Evolutionary conservation across 805 yeast species (phyloP).

Genomic region (Ogataea nakhonphanomensis): DNA sequence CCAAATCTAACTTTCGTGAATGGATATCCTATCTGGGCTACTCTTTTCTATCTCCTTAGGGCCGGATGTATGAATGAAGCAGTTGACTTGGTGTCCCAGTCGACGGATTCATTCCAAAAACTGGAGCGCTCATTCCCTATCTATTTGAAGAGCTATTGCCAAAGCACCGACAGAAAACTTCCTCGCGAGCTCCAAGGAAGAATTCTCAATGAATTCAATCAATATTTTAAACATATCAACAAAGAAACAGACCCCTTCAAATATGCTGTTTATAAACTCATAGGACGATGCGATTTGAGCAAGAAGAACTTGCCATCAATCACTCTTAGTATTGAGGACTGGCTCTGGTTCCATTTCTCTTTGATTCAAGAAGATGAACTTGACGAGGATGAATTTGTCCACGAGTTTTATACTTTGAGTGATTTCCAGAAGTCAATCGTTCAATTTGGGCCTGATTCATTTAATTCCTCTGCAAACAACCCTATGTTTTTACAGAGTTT

Average conservation of each 20-base stretch:
- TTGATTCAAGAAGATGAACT: slow-evolving; percentile 57
- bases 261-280: slow-evolving; percentile 82
- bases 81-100: slow-evolving; percentile 56
- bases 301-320: slow-evolving; percentile 63
- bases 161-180: slow-evolving; percentile 50
- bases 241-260: slow-evolving; percentile 84
- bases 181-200: slow-evolving; percentile 67
- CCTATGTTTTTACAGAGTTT: slow-evolving; percentile 73
- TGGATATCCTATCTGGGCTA: slow-evolving; percentile 92
- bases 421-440: slow-evolving; percentile 73
- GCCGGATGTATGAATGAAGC: slow-evolving; percentile 84
- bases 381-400: slow-evolving; percentile 40
- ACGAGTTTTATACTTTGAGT: slow-evolving; percentile 66
- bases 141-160: slow-evolving; percentile 69
- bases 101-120: slow-evolving; percentile 72
- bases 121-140: slow-evolving; percentile 81
- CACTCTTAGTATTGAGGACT: slow-evolving; percentile 83
- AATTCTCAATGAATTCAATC: slow-evolving; percentile 76
- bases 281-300: slow-evolving; percentile 83
- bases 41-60: slow-evolving; percentile 77
- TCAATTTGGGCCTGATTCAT: slow-evolving; percentile 69
- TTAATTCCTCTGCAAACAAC: slow-evolving; percentile 61
- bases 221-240: slow-evolving; percentile 61
- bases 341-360: slow-evolving; percentile 92
- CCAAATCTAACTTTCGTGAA: slow-evolving; percentile 65